Base-by-base conservation (phyloP, 257 asterid genomes). In the Scutellaria baicalensis region DNA sequence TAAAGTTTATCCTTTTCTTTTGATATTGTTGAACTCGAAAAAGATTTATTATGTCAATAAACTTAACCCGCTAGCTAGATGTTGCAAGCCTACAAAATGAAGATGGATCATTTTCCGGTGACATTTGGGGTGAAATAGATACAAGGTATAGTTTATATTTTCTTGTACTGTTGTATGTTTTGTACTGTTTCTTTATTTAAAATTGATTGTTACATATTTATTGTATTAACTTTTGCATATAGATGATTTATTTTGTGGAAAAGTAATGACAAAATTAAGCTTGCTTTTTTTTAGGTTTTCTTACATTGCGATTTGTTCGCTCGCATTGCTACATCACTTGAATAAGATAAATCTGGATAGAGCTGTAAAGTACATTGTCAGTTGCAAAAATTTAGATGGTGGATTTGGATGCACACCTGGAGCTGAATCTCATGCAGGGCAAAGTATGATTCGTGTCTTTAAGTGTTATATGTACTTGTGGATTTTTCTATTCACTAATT, bases 381-480 rank as follows among this genome's bases (percentile, higher is more conserved):
- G 99, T 76, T 93, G 96, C 88, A 89, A 91, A 84, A 91, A 91
- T 82, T 72, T 87, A 72, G 98, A 93, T 82, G 97, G 98, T 76
- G 96, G 98, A 70, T 93, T 93, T 75, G 98, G 98, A 68, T 87
- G 94, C 84, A 85, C 90, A 8, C 99, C 97, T 6, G 97, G 97
- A 60, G 98, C 81, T 0, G 96, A 93, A 82, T 93, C 97, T 73
- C 99, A 93, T 84, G 89, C 99, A 0, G 97, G 97, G 21, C 95
- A 93, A 83, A 93, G 99, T 93, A 90, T 27, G 89, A 77, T 48
- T 70, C 60, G 51, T 55, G 6, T 68, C 69, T 58, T 51, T 11
- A 35, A 20, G 33, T 65, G 74, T 58, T 56, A 8, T 36, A 60
- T 56, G 48, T 43, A 33, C 54, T 23, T 52, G 13, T 48, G 50